A percentile compares a stretch with the other conserved stretches of the same genome.
phyloP scores from a whole-genome alignment of 352 stramenopile genomes.

The Phytopythium aichiense region DNA sequence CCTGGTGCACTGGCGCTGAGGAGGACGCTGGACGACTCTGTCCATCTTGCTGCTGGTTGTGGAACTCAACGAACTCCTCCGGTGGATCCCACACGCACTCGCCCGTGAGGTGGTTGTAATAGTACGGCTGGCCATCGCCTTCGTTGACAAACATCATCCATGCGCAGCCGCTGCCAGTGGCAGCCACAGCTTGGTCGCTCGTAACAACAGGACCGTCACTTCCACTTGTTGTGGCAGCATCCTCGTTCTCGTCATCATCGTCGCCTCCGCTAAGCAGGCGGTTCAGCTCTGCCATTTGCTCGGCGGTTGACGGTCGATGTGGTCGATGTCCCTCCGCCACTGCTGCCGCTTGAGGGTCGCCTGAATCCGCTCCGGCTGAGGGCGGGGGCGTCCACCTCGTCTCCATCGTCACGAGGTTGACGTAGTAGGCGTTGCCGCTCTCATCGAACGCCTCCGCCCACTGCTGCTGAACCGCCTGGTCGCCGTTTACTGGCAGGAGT shows the following conservation, averaged over 20 bases:
- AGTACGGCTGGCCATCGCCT: conserved; percentile 58
- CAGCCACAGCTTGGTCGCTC: not conserved
- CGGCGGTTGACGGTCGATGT: conserved; percentile 42
- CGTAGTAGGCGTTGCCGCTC: conserved; percentile 36
- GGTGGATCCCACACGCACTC: conserved; percentile 69
- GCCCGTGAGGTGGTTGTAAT: conserved; percentile 55
- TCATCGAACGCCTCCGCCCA: conserved; percentile 48
- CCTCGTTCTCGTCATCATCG: conserved; percentile 2
- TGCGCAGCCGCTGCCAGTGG: conserved; percentile 7
- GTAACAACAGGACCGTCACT: not conserved
- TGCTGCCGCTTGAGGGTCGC: not conserved
- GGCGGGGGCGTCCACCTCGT: conserved; percentile 42
- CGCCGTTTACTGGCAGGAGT: not conserved
- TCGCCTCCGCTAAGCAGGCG: conserved; percentile 41
- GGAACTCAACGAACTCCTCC: conserved; percentile 41
- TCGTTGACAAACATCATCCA: conserved; percentile 79
- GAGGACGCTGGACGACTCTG: not conserved
- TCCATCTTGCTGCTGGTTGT: conserved; percentile 16
- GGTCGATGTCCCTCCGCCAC: not conserved
- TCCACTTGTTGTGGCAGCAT: not conserved
- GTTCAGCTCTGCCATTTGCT: conserved; percentile 62
- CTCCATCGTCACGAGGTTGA: conserved; percentile 52
- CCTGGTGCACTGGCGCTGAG: not conserved
- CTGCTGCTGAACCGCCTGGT: not conserved
- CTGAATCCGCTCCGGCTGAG: not conserved